Base-by-base conservation (phyloP, 768 basidiomycete species). In the Tulasnella sp. region DNA sequence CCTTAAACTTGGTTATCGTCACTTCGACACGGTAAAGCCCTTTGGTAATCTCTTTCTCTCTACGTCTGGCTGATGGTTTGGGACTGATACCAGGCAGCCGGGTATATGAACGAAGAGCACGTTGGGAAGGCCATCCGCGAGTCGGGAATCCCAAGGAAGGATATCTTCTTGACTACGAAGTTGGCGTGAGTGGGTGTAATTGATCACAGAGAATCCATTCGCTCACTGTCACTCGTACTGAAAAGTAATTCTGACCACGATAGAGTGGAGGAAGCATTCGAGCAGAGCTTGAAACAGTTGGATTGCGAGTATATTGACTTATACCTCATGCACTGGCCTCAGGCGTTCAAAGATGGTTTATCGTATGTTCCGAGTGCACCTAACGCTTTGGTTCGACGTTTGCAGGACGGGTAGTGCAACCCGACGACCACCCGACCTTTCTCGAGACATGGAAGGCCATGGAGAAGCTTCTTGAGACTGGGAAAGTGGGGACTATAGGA, bases 21-120 rank as follows among this genome's bases (percentile, higher is more conserved):
- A 93, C 69, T 78, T 93, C 62, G 89, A 93, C 68, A 76, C 86
- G 17, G 89, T 88, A 2, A 77, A n/a, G n/a, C n/a, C n/a, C n/a
- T n/a, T n/a, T n/a, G n/a, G n/a, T n/a, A n/a, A n/a, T n/a, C n/a
- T n/a, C n/a, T n/a, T n/a, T n/a, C n/a, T n/a, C n/a, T n/a, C n/a
- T n/a, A n/a, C n/a, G n/a, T n/a, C n/a, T n/a, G n/a, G n/a, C n/a
- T n/a, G n/a, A n/a, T n/a, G n/a, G n/a, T n/a, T n/a, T n/a, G n/a
- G n/a, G n/a, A n/a, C 7, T 31, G 27, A n/a, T n/a, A 25, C 19
- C 11, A 46, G 45, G 45, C 45, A 27, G 45, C 45, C 1, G 49
- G 49, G 7, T 51, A 51, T n/a, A 21, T 2, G 8, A 79, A 75
- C 56, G 79, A 79, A 63, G 64, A 70, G 60, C 60, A 65, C 9